Evolutionary conservation across 2,329 filamentous ascomycete species (phyloP), one percentile per base, ranked within the genome.

Genomic region (Whalleya microplaca): DNA sequence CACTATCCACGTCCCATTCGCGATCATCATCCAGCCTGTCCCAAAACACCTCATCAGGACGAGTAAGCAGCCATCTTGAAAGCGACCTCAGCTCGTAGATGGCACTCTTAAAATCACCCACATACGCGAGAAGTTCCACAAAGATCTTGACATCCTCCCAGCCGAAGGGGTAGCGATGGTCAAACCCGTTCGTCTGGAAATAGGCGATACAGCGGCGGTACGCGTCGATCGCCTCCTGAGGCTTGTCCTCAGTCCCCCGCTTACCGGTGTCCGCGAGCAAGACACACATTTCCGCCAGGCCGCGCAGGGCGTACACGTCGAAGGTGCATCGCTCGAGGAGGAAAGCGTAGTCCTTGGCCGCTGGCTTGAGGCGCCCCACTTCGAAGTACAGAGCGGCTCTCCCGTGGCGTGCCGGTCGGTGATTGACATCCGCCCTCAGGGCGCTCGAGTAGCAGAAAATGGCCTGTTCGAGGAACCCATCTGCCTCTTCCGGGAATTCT

Each of bases 131-230:
- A 18, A 98, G 80, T 67, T 97, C 92, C 41, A 92, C 83, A 64
- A 95, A 96, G 51, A 93, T 89, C 58, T 92, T 90, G 42, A 96
- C 79, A 71, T 98, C 90, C 51, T 89, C 87, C 94, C 94, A 99
- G 29, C 79, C 78, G 51, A 81, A 78, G 5, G 73, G 70, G 12
- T 68, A 70, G 40, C 72, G 71, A 51, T 70, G 71, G 42, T 72
- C 72, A 46, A 69, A 62, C 3, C 69, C 66, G n/a, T 70, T 63
- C 3, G 66, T 60, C 45, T 71, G 71, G 45, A 78, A 73, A 51
- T 80, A 69, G 19, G 76, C 69, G 54, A 85, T 80, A 51, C 78
- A 78, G 3, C 68, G 68, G 46, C 75, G 70, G 62, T 85, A 86
- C 40, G 80, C 81, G 1, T 71, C 71, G 57, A 80, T 78, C 29